Base-by-base conservation (phyloP, 164 flowering plant species). In the Chimonanthus salicifolius region DNA sequence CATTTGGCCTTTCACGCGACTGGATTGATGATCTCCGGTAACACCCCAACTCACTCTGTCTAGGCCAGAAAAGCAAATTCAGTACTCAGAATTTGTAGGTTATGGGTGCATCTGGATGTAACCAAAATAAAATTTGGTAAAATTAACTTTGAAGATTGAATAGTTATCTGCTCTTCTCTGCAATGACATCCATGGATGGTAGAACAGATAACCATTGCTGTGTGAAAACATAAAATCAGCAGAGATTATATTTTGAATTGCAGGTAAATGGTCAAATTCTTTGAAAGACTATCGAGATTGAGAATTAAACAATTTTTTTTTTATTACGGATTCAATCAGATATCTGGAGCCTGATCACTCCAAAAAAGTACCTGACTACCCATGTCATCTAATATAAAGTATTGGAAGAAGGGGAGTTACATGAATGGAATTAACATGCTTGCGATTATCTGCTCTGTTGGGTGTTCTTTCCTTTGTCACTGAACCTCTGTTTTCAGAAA, bases 11-110 rank as follows among this genome's bases (percentile, higher is more conserved):
- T 72, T 74, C 76, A 51, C 64, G 66, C 16, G 65, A 74, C 64
- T 73, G 78, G 75, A 71, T 82, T 47, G 87, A 76, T 43, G 74
- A 75, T 70, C 79, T 81, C 69, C 74, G 16, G 15, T 16, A 70
- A 69, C 6, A n/a, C 9, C 64, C 72, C 58, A 69, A 64, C 47
- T 65, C 77, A 51, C 67, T 76, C 89, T 86, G 85, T 62, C 58
- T 70, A 71, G 64, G 75, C 62, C 58, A 79, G 43, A 60, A 18
- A 49, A 43, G 4, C 50, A 0, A 60, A 49, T 69, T 69, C 16
- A 18, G 54, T 54, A 20, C 45, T 10, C n/a, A 65, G 63, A 68
- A 62, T 21, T 16, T 49, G 20, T 58, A 45, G 49, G 43, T 50
- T 49, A 11, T 11, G 60, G 15, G 16, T 54, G 60, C 60, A 51